A percentile compares a stretch with the other conserved stretches of the same genome.
phyloP scores from a whole-genome alignment of 1,284 basidiomycete species.

The Inonotus hispidus region DNA sequence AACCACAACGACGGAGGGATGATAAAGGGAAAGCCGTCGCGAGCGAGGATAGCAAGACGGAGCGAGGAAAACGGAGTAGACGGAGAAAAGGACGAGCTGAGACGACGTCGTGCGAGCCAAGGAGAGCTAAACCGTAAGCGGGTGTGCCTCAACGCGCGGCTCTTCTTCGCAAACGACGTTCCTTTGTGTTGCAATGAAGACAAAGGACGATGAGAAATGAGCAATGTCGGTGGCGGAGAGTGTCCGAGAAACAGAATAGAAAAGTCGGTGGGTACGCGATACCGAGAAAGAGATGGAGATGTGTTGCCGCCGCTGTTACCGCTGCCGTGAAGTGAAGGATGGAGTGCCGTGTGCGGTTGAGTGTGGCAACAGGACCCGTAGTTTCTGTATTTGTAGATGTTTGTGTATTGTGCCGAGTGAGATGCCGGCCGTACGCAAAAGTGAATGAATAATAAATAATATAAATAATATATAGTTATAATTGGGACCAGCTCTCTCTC shows the following conservation, averaged over 20 bases:
- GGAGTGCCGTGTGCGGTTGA: background rate
- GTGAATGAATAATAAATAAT: background rate
- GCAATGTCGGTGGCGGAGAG: background rate
- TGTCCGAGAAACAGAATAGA: background rate
- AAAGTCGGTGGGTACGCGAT: background rate
- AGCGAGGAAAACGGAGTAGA: background rate
- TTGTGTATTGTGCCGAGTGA: background rate
- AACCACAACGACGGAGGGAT: background rate
- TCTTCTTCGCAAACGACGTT: background rate
- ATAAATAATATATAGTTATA: background rate
- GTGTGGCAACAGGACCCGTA: background rate
- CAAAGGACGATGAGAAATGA: background rate
- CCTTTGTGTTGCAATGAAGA: background rate
- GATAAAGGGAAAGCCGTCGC: background rate
- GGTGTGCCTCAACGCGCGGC: background rate
- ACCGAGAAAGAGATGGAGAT: no score
- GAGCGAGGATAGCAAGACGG: background rate
- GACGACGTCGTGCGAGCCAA: constrained; percentile 8
- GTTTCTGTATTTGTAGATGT: background rate
- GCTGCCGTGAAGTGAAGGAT: background rate
- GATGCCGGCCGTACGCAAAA: background rate
- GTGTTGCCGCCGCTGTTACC: background rate
- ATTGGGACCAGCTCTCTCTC: background rate
- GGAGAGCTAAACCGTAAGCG: background rate
- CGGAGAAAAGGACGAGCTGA: constrained; percentile 3